These are phyloP conservation scores for Saccharomyces kudriavzevii DNA, from an alignment of 805 yeast genomes.

Conservation along the genomic window DNA sequence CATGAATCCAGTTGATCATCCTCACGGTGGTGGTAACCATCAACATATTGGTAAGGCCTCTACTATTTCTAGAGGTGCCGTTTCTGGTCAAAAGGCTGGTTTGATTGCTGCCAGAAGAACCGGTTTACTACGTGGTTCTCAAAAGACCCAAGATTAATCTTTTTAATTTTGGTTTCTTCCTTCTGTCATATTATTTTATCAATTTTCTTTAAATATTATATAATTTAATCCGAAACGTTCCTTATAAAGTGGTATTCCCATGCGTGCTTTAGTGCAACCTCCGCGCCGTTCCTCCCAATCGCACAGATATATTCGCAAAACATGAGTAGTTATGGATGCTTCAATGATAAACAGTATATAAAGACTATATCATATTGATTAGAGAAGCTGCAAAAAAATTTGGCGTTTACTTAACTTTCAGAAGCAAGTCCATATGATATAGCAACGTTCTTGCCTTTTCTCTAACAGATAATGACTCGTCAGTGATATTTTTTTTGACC, in stretches of 20 bases:
- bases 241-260: constrained; percentile 1
- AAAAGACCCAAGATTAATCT: background rate
- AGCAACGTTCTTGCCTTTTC: constrained; percentile 28
- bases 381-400: background rate
- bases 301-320: background rate
- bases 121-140: constrained; percentile 98
- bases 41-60: constrained; percentile 99
- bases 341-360: background rate
- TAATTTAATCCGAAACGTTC: constrained; percentile 11
- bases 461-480: constrained; percentile 22
- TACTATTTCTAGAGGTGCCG: constrained; percentile 98
- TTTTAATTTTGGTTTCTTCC: constrained; percentile 4
- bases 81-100: constrained; percentile 99
- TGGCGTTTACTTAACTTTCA: constrained; percentile 7
- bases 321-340: background rate
- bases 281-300: background rate
- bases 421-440: constrained; percentile 27
- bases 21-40: constrained; percentile 99
- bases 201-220: constrained; percentile 1
- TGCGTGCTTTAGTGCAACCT: background rate
- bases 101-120: constrained; percentile 99
- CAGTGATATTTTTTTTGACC: constrained; percentile 23
- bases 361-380: background rate
- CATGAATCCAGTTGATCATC: constrained; percentile 99
- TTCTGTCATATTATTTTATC: constrained; percentile 8